phyloP scores from a whole-genome alignment of 192 early-diverging fungal genomes.

The Thoreauomyces humboldtii region DNA sequence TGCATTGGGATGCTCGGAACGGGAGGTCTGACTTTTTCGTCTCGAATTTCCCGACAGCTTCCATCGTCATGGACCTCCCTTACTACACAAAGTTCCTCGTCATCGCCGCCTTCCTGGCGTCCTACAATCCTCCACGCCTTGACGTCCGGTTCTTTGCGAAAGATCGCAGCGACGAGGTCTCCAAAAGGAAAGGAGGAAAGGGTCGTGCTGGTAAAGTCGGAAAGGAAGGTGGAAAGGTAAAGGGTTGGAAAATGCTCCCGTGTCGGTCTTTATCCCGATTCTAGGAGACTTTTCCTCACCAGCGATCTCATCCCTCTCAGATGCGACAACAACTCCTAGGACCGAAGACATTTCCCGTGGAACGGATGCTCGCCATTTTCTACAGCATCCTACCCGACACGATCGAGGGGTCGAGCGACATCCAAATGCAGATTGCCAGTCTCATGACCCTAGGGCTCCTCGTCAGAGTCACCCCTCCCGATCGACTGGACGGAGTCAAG shows the following conservation, averaged over 20 bases:
- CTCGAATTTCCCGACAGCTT: no score
- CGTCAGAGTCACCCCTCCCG: conserved; percentile 64
- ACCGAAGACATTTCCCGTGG: conserved; percentile 89
- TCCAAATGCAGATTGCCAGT: conserved; percentile 76
- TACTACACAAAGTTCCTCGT: conserved; percentile 88
- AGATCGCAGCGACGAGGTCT: conserved; percentile 44
- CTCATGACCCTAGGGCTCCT: conserved; percentile 76
- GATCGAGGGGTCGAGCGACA: conserved; percentile 74
- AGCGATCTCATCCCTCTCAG: conserved; percentile 23
- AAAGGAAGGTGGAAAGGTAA: conserved; percentile 28
- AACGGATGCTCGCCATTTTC: conserved; percentile 96
- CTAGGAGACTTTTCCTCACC: background rate
- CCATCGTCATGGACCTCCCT: conserved; percentile 54
- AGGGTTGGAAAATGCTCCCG: no score
- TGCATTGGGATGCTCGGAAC: no score
- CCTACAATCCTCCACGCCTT: conserved; percentile 84
- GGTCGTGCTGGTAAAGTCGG: conserved; percentile 10
- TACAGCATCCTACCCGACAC: conserved; percentile 63
- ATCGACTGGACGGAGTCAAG: conserved; percentile 78
- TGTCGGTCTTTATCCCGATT: no score
- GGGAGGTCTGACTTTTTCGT: no score
- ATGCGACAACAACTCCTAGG: conserved; percentile 84
- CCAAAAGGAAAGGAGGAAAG: conserved; percentile 11
- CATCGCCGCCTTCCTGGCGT: conserved; percentile 86
- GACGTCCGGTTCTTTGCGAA: conserved; percentile 85